Conservation (phyloP, 1,284 basidiomycete genomes). For the Coniferiporia sulphurascens region DNA sequence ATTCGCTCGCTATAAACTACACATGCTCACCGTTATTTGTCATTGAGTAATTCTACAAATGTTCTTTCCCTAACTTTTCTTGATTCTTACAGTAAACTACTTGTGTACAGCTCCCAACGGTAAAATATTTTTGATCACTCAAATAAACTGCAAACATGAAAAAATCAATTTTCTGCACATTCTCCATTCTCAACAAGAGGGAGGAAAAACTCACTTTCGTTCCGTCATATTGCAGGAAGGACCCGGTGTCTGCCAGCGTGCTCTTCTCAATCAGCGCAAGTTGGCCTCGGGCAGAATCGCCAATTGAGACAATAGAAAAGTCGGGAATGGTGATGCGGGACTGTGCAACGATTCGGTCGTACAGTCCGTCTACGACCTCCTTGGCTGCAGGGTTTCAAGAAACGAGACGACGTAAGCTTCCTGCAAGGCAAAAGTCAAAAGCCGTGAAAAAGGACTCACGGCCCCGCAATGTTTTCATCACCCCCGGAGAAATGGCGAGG, state of each 20-base stretch:
- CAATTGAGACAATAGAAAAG: conserved; percentile 1
- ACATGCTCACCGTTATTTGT: too few relatives aligned
- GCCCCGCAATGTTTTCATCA: conserved; percentile 21
- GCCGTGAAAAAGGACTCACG: conserved; percentile 5
- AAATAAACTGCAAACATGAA: too few relatives aligned
- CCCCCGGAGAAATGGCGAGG: conserved; percentile 22
- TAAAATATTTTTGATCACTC: too few relatives aligned
- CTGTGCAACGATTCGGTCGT: not conserved
- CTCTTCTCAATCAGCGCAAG: conserved; percentile 6
- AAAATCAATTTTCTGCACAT: too few relatives aligned
- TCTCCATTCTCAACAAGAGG: too few relatives aligned
- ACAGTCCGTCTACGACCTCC: not conserved
- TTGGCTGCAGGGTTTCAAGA: not conserved
- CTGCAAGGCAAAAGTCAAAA: not conserved
- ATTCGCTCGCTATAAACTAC: too few relatives aligned
- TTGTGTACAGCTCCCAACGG: too few relatives aligned
- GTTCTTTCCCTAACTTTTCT: too few relatives aligned
- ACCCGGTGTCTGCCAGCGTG: not conserved
- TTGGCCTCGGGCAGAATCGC: conserved; percentile 2
- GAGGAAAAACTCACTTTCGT: not conserved
- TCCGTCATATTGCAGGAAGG: conserved; percentile 6
- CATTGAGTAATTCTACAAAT: too few relatives aligned
- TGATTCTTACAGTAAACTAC: too few relatives aligned
- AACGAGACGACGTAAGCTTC: too few relatives aligned
- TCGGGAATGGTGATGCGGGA: not conserved